Percentiles rank a stretch among this genome's conserved stretches.
phyloP scores from a whole-genome alignment of 2,329 filamentous ascomycete species.

The Didymella exigua region DNA sequence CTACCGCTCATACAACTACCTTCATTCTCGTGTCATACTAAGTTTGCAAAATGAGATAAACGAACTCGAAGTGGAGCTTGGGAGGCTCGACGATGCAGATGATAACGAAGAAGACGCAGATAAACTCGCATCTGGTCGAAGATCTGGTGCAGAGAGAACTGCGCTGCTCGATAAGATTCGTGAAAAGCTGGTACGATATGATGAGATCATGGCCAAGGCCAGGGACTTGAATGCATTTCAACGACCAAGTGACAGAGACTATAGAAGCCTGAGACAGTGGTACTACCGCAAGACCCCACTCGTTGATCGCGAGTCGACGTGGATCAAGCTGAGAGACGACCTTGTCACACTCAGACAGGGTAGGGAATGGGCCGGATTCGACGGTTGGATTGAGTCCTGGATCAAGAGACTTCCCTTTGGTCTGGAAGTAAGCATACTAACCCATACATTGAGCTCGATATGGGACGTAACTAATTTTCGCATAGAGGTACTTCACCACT shows the following conservation, averaged over 20 bases:
- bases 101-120: neutral
- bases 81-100: neutral
- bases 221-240: constrained; percentile 42
- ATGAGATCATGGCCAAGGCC: constrained; percentile 43
- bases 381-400: constrained; percentile 39
- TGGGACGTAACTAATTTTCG: no score
- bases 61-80: constrained; percentile 28
- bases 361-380: constrained; percentile 46
- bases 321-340: constrained; percentile 41
- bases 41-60: constrained; percentile 44
- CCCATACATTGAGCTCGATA: no score
- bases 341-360: constrained; percentile 42
- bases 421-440: neutral
- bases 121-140: neutral
- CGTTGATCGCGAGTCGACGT: constrained; percentile 23
- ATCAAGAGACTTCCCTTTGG: neutral
- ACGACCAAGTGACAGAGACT: constrained; percentile 42
- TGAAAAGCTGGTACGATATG: constrained; percentile 24
- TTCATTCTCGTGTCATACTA: constrained; percentile 44
- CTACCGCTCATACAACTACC: constrained; percentile 43
- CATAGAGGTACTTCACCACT: constrained; percentile 41
- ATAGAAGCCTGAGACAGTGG: constrained; percentile 40
- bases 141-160: no score
- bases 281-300: constrained; percentile 38
- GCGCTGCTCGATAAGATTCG: constrained; percentile 20